These are phyloP conservation scores for Pulveroboletus sp. DNA, from an alignment of 768 basidiomycete genomes.

Conservation along the genomic window DNA sequence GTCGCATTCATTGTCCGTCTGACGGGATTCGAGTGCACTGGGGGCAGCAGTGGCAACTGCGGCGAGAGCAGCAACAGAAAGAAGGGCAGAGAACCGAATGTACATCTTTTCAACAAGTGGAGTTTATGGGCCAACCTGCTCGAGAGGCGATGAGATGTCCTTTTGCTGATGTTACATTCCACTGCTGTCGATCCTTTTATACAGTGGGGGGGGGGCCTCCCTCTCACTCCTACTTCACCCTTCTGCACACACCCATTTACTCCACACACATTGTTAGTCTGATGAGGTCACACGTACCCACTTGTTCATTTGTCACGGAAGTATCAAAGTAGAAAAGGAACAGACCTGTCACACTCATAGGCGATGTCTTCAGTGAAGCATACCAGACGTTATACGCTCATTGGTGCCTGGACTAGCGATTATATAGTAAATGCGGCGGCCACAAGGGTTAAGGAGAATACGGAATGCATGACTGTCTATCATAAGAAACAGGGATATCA, in stretches of 20 bases:
- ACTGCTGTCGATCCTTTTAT: conserved; percentile 7
- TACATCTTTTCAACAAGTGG: conserved; percentile 1
- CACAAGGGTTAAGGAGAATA: background rate
- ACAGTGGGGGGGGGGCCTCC: background rate
- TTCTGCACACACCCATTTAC: background rate
- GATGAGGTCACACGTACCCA: background rate
- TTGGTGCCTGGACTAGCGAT: background rate
- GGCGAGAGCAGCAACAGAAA: conserved; percentile 10
- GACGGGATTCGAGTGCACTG: background rate
- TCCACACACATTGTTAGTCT: background rate
- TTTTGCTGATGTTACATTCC: background rate
- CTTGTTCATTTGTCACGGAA: background rate
- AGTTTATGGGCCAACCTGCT: background rate
- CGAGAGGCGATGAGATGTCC: background rate
- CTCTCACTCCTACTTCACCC: too few relatives aligned
- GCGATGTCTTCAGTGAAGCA: background rate
- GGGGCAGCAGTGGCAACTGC: conserved; percentile 5
- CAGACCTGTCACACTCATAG: too few relatives aligned
- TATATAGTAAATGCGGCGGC: too few relatives aligned
- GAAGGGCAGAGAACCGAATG: conserved; percentile 2
- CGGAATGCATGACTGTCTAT: background rate
- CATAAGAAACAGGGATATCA: background rate
- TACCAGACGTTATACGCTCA: too few relatives aligned
- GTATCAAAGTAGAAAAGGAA: background rate
- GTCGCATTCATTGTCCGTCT: background rate